phyloP scores from a whole-genome alignment of 257 asterid genomes.

The Cynanchum wilfordii region DNA sequence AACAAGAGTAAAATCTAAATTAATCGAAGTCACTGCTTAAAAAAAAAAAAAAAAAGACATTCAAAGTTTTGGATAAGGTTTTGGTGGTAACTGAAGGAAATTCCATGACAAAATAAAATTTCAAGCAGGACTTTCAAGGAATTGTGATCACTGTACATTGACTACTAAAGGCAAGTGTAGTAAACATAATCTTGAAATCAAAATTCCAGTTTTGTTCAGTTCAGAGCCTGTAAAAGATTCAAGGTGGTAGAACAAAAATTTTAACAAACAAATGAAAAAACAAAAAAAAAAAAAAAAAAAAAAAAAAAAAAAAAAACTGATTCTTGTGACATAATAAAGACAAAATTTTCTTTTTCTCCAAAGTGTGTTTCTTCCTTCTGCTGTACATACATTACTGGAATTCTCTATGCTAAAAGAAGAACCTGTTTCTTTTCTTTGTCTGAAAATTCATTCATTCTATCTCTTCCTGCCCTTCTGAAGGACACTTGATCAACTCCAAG shows the following conservation, averaged over 20 bases:
- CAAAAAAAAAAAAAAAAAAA: neutral
- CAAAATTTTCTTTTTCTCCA: neutral
- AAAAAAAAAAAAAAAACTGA: neutral
- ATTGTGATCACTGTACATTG: too few species aligned
- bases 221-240: neutral
- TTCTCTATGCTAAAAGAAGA: neutral
- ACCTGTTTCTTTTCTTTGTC: neutral
- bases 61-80: too few species aligned
- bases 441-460: constrained; percentile 17
- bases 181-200: neutral
- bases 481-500: constrained; percentile 60
- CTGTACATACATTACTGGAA: constrained; percentile 4
- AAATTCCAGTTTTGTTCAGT: constrained; percentile 2
- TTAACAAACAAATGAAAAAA: neutral
- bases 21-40: too few species aligned
- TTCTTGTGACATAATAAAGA: neutral
- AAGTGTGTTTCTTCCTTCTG: neutral
- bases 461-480: constrained; percentile 49
- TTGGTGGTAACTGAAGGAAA: too few species aligned
- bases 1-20: too few species aligned
- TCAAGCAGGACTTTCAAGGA: too few species aligned
- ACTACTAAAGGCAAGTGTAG: neutral
- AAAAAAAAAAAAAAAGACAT: too few species aligned
- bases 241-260: neutral
- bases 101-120: too few species aligned